Evolutionary conservation across 129 eudicot genomes (phyloP).

Genomic region (Smallanthus sonchifolius): DNA sequence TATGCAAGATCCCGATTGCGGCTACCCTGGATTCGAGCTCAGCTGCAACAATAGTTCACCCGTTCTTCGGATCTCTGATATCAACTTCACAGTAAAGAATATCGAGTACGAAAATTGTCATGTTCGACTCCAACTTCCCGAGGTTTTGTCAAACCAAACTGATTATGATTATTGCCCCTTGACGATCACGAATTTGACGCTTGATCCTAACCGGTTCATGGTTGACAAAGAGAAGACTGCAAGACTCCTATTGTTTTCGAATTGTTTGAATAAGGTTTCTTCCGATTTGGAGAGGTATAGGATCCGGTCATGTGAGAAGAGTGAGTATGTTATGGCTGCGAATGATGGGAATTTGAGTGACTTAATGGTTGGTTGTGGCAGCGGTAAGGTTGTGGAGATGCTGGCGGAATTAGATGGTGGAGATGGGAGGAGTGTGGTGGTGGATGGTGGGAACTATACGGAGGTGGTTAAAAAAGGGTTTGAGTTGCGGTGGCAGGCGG

Average conservation of each 20-base stretch:
- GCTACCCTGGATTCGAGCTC: constrained; percentile 43
- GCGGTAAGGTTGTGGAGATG: constrained; percentile 9
- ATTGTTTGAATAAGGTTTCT: not conserved
- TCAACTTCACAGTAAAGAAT: constrained; percentile 13
- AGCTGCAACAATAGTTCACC: constrained; percentile 28
- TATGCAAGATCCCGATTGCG: constrained; percentile 34
- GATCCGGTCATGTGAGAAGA: not conserved
- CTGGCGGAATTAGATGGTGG: constrained; percentile 34
- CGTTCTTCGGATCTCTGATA: constrained; percentile 9
- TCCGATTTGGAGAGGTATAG: not conserved
- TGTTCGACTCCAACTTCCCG: constrained; percentile 14
- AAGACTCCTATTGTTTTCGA: not conserved
- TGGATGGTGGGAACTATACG: not conserved
- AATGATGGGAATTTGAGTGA: constrained; percentile 19
- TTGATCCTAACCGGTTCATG: constrained; percentile 1
- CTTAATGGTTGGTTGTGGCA: constrained; percentile 19
- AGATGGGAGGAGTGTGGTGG: constrained; percentile 7
- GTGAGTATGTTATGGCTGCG: constrained; percentile 20
- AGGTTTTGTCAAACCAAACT: not conserved
- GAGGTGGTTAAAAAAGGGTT: constrained; percentile 46
- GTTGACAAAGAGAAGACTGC: not conserved
- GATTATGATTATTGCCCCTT: not conserved
- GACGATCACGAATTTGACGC: not conserved
- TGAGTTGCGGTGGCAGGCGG: constrained; percentile 44
- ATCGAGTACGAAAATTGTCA: constrained; percentile 11